A percentile compares a stretch with the other conserved stretches of the same genome.
These are phyloP conservation scores for Arthrobotrys megalospora DNA, from an alignment of 2,329 filamentous ascomycete genomes.

Conservation along the genomic window DNA sequence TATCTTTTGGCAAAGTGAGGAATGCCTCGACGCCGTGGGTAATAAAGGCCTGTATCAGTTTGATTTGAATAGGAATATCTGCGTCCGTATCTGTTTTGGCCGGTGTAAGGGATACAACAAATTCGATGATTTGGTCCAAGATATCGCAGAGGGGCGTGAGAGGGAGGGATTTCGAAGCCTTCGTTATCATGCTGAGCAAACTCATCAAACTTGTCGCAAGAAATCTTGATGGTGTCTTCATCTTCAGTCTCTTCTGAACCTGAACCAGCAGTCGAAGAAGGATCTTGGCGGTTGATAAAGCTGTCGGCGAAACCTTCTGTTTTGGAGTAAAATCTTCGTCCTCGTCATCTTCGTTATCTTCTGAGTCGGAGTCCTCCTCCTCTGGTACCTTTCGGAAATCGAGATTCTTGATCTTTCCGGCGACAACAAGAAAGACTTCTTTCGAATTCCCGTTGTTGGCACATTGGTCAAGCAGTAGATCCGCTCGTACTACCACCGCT, in stretches of 20 bases:
- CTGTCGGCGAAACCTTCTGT: conserved; percentile 42
- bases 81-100: conserved; percentile 23
- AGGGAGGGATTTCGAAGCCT: conserved; percentile 47
- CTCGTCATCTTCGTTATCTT: conserved; percentile 39
- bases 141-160: conserved; percentile 37
- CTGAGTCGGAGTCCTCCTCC: conserved; percentile 43
- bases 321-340: conserved; percentile 31
- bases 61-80: conserved; percentile 51
- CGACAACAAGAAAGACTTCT: conserved; percentile 56
- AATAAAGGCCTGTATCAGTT: conserved; percentile 59
- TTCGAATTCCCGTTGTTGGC: conserved; percentile 49
- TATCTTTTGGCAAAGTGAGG: conserved; percentile 45
- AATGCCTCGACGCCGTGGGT: conserved; percentile 56
- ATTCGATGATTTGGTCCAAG: conserved; percentile 50
- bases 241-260: conserved; percentile 54
- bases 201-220: conserved; percentile 58
- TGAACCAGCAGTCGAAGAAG: conserved; percentile 50
- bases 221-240: conserved; percentile 52
- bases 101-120: conserved; percentile 40
- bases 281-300: conserved; percentile 48
- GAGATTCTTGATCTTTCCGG: conserved; percentile 46
- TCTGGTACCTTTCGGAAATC: conserved; percentile 51
- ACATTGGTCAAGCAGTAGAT: conserved; percentile 44
- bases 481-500: conserved; percentile 50
- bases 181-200: conserved; percentile 56